These are phyloP conservation scores for Bothriochloa decipiens DNA, from an alignment of 176 grass and related monocot species.

Conservation along the genomic window DNA sequence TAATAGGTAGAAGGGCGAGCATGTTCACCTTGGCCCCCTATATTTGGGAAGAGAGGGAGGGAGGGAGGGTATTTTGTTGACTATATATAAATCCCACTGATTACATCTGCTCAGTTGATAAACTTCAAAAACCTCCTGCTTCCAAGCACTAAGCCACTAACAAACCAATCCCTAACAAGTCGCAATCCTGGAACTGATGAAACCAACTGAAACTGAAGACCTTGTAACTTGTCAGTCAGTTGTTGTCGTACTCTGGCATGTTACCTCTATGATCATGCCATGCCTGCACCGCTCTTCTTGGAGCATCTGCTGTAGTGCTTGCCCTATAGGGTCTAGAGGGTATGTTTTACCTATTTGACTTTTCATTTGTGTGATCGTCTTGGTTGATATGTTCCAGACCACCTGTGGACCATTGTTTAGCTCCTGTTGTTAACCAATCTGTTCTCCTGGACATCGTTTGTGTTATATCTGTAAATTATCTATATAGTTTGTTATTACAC, in stretches of 20 bases:
- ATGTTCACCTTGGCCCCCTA: neutral
- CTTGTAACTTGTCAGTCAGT: neutral
- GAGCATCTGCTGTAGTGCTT: neutral
- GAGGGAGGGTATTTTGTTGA: neutral
- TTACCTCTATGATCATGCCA: neutral
- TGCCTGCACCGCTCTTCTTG: neutral
- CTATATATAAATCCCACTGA: neutral
- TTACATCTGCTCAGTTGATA: neutral
- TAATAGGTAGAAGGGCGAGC: neutral
- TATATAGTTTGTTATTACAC: slow-evolving; percentile 19
- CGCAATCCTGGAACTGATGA: neutral
- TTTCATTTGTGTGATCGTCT: neutral
- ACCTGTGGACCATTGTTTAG: neutral
- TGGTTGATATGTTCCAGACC: slow-evolving; percentile 15
- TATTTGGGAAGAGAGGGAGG: neutral
- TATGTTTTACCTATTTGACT: slow-evolving; percentile 21
- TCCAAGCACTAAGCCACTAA: neutral
- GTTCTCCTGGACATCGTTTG: neutral
- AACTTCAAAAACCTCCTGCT: neutral
- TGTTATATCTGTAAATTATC: slow-evolving; percentile 5
- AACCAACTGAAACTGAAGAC: neutral
- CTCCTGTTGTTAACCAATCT: slow-evolving; percentile 7
- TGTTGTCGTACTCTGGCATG: neutral
- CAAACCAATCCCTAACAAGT: neutral
- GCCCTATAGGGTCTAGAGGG: neutral